Conservation (phyloP, 192 early-diverging fungal genomes). For the Backusella sp. region DNA sequence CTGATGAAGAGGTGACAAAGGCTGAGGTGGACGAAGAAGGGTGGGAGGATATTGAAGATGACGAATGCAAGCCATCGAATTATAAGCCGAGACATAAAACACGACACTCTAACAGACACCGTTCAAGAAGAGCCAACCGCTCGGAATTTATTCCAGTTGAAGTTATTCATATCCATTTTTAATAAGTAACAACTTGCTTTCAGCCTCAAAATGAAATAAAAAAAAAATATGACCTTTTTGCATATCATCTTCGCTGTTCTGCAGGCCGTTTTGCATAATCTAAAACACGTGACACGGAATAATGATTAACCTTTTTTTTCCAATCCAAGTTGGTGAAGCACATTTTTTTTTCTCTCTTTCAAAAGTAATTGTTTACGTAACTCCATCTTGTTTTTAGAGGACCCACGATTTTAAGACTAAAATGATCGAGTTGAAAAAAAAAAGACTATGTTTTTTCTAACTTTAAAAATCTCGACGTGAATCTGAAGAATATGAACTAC, state of each 20-base stretch:
- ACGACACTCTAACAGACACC: background rate
- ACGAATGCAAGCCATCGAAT: background rate
- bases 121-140: background rate
- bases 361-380: background rate
- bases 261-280: background rate
- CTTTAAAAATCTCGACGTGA: no score
- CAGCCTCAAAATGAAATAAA: no score
- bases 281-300: background rate
- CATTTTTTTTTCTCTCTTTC: background rate
- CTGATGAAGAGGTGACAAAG: background rate
- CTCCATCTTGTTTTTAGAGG: background rate
- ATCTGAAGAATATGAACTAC: no score
- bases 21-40: background rate
- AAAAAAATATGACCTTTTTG: no score
- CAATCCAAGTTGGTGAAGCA: background rate
- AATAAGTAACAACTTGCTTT: background rate
- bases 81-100: background rate
- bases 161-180: slow-evolving; percentile 2
- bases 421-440: no score
- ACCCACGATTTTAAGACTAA: background rate
- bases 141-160: background rate
- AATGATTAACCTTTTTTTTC: background rate
- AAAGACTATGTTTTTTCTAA: no score
- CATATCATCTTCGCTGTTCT: no score
- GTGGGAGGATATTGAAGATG: slow-evolving; percentile 1